These are phyloP conservation scores for Sugiyamaella pinicola DNA, from an alignment of 1,139 yeast species.

Conservation along the genomic window DNA sequence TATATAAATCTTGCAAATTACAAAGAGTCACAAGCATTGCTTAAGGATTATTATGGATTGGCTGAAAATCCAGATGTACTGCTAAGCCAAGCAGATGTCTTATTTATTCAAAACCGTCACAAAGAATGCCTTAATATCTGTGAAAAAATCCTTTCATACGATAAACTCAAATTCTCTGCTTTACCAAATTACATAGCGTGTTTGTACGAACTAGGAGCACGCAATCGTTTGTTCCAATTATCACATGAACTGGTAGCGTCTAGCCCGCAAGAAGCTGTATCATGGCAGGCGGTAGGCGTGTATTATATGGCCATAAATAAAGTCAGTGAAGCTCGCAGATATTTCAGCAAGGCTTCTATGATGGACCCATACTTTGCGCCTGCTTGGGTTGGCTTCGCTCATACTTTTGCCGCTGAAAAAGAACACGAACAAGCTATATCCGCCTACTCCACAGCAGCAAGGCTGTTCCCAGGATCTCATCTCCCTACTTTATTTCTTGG, in stretches of 20 bases:
- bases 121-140: conserved; percentile 75
- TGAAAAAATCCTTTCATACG: conserved; percentile 59
- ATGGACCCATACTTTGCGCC: conserved; percentile 89
- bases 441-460: conserved; percentile 94
- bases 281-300: conserved; percentile 93
- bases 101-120: conserved; percentile 78
- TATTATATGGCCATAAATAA: conserved; percentile 79
- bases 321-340: conserved; percentile 79
- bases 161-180: conserved; percentile 66
- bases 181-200: conserved; percentile 84
- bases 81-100: conserved; percentile 67
- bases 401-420: conserved; percentile 95
- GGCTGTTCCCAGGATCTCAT: conserved; percentile 93
- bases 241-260: conserved; percentile 87
- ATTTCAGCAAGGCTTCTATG: conserved; percentile 86
- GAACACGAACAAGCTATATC: conserved; percentile 98
- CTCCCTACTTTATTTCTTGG: conserved; percentile 88
- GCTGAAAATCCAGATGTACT: conserved; percentile 70
- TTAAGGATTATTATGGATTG: conserved; percentile 72
- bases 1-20: conserved; percentile 62
- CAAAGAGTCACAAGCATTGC: conserved; percentile 64
- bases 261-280: conserved; percentile 78
- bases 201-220: conserved; percentile 80
- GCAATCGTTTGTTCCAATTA: conserved; percentile 74
- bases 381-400: conserved; percentile 99